Evolutionary conservation across 805 yeast species (phyloP).

Genomic region (Lipomyces lipofer): DNA sequence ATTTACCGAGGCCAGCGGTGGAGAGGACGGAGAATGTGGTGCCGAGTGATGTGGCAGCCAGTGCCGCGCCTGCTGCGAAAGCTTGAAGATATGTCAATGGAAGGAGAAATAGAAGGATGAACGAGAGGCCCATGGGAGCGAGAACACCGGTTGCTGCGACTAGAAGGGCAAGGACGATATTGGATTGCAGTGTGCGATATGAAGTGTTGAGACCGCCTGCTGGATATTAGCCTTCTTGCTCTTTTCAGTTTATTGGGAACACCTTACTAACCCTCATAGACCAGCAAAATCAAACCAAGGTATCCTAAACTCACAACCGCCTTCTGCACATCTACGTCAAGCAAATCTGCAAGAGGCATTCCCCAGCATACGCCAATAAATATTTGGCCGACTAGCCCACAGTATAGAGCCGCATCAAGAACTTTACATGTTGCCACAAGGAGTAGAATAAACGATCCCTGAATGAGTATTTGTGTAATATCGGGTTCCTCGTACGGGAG

Average conservation of each 20-base stretch:
- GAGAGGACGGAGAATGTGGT: slow-evolving; percentile 10
- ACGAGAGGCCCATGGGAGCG: slow-evolving; percentile 7
- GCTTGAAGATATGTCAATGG: slow-evolving; percentile 5
- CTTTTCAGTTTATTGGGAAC: too few relatives aligned
- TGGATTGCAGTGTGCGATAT: background rate
- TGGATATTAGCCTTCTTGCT: background rate
- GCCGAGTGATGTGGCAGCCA: slow-evolving; percentile 13
- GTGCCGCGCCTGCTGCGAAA: slow-evolving; percentile 17
- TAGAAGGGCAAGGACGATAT: background rate
- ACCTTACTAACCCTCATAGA: slow-evolving; percentile 9
- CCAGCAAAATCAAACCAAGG: slow-evolving; percentile 10
- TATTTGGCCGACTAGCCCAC: slow-evolving; percentile 18
- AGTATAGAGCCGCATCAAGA: background rate
- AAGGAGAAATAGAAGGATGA: background rate
- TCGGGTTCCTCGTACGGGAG: slow-evolving; percentile 15
- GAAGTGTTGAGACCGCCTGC: slow-evolving; percentile 11
- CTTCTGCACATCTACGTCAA: slow-evolving; percentile 1
- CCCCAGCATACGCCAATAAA: slow-evolving; percentile 14
- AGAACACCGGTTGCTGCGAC: slow-evolving; percentile 7
- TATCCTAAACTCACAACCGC: slow-evolving; percentile 12
- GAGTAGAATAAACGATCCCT: slow-evolving; percentile 5
- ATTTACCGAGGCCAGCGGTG: background rate
- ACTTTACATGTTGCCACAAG: slow-evolving; percentile 4
- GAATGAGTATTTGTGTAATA: slow-evolving; percentile 1
- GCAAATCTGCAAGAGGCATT: slow-evolving; percentile 13